Conservation (phyloP, 345 rosid genomes). For the Rhodomyrtus tomentosa region DNA sequence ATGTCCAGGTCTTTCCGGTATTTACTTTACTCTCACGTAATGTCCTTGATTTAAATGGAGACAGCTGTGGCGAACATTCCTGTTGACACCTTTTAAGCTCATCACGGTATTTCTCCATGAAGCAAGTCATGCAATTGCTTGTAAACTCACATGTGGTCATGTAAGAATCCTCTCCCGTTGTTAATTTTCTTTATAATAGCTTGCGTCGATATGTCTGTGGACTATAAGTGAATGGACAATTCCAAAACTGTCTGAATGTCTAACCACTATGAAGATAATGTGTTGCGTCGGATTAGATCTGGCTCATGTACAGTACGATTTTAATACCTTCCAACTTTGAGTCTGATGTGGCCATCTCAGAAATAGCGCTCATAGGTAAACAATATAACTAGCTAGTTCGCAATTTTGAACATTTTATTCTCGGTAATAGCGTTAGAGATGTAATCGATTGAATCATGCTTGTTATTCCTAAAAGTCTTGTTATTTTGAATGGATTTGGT, state of each 20-base stretch:
- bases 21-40: not conserved
- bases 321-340: not conserved
- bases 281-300: not conserved
- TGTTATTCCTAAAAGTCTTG: not conserved
- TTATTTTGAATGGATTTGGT: not conserved
- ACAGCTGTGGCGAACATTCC: conserved; percentile 90
- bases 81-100: conserved; percentile 88
- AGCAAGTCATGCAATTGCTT: conserved; percentile 96
- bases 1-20: not conserved
- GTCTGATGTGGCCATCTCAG: not conserved
- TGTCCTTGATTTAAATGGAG: not conserved
- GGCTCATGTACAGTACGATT: not conserved
- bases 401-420: not conserved
- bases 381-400: not conserved
- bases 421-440: not conserved
- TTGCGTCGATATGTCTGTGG: not conserved
- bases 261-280: not conserved
- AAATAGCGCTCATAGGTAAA: not conserved
- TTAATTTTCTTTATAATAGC: not conserved
- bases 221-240: not conserved
- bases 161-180: conserved; percentile 36
- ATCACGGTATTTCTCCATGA: conserved; percentile 93
- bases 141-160: conserved; percentile 94
- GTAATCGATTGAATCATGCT: not conserved
- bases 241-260: not conserved